Conservation (phyloP, 345 rosid species). For the Acer yangbiense region DNA sequence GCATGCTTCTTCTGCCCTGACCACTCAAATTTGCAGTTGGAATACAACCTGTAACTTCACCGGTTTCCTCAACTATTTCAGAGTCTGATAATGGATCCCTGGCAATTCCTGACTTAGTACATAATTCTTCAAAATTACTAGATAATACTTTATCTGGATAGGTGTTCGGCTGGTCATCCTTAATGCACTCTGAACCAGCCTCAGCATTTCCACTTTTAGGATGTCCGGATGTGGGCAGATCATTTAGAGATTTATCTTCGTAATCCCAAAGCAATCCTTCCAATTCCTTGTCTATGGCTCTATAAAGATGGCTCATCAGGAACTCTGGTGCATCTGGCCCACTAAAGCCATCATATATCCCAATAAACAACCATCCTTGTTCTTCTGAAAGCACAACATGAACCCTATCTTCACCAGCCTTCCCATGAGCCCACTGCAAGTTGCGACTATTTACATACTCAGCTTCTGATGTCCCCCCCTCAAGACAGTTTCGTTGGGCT, state of each 20-base stretch:
- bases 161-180: conserved; percentile 31
- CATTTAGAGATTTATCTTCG: conserved; percentile 53
- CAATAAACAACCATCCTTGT: conserved; percentile 97
- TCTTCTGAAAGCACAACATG: conserved; percentile 98
- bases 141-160: conserved; percentile 37
- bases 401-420: conserved; percentile 97
- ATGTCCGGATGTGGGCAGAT: conserved; percentile 37
- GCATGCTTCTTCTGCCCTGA: conserved; percentile 68
- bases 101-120: conserved; percentile 36
- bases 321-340: conserved; percentile 99
- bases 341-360: conserved; percentile 97
- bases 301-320: conserved; percentile 83
- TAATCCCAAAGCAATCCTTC: conserved; percentile 94
- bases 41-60: conserved; percentile 36
- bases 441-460: conserved; percentile 57
- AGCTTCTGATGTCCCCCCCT: conserved; percentile 58
- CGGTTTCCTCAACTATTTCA: conserved; percentile 55
- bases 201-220: conserved; percentile 22
- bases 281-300: conserved; percentile 82
- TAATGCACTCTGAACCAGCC: conserved; percentile 28
- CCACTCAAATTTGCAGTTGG: conserved; percentile 46
- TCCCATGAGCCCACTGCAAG: conserved; percentile 99
- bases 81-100: conserved; percentile 39
- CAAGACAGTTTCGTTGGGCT: conserved; percentile 56
- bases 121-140: conserved; percentile 33